Conservation (phyloP, 805 yeast genomes). For the Yamadazyma scolyti region DNA sequence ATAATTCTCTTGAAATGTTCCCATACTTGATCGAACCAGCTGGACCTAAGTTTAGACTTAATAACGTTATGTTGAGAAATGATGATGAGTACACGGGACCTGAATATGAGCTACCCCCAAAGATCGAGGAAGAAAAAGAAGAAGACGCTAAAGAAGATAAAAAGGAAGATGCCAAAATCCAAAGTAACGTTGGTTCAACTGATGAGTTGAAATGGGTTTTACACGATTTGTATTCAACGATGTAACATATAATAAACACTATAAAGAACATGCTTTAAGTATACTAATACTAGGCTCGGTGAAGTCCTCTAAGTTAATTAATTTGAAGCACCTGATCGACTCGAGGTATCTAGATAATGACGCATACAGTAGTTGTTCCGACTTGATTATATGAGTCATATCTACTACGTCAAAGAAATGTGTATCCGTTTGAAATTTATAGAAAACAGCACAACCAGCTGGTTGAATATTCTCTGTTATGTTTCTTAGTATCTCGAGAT, state of each 20-base stretch:
- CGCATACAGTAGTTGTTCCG: too few relatives aligned
- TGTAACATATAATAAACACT: conserved; percentile 14
- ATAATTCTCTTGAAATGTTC: conserved; percentile 57
- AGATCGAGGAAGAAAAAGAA: conserved; percentile 5
- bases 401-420: too few relatives aligned
- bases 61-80: conserved; percentile 49
- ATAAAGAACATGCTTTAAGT: not conserved
- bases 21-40: conserved; percentile 69
- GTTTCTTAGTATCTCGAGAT: too few relatives aligned
- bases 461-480: too few relatives aligned
- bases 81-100: conserved; percentile 51
- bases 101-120: conserved; percentile 30
- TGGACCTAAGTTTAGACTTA: conserved; percentile 54
- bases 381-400: too few relatives aligned
- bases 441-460: too few relatives aligned
- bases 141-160: conserved; percentile 5
- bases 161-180: conserved; percentile 8
- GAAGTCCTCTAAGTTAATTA: too few relatives aligned
- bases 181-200: conserved; percentile 49
- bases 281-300: too few relatives aligned
- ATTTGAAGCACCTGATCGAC: too few relatives aligned
- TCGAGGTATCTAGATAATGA: too few relatives aligned
- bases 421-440: too few relatives aligned
- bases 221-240: conserved; percentile 55
- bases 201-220: conserved; percentile 72